These are phyloP conservation scores for Hyphopichia buzzinii DNA, from an alignment of 1,139 yeast species.

Conservation along the genomic window DNA sequence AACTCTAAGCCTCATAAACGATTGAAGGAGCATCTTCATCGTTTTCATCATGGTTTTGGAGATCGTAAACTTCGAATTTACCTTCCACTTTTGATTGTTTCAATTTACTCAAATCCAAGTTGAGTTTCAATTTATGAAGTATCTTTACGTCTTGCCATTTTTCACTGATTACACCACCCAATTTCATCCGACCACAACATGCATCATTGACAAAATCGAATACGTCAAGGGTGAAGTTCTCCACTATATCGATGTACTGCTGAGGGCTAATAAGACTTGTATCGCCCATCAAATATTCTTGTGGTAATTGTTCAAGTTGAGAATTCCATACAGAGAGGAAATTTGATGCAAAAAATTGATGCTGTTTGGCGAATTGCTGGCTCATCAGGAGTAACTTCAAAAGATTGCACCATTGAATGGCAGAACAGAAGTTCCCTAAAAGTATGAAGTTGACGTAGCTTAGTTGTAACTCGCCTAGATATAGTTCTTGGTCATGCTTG, in stretches of 20 bases:
- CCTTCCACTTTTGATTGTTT: constrained; percentile 10
- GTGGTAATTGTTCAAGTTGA: constrained; percentile 23
- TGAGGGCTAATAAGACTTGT: constrained; percentile 17
- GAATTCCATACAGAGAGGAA: constrained; percentile 14
- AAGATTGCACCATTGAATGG: constrained; percentile 28
- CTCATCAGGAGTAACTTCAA: constrained; percentile 24
- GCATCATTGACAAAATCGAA: constrained; percentile 9
- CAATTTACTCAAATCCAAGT: constrained; percentile 13
- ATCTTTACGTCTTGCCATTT: constrained; percentile 16
- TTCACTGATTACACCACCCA: constrained; percentile 17
- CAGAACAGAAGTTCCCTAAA: constrained; percentile 29
- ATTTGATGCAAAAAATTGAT: constrained; percentile 12
- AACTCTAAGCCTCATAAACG: too few relatives aligned
- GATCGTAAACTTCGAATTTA: constrained; percentile 22
- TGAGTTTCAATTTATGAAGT: constrained; percentile 13
- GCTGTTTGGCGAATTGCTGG: constrained; percentile 10
- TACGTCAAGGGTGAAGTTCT: constrained; percentile 18
- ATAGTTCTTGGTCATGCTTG: constrained; percentile 18
- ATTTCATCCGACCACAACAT: constrained; percentile 22
- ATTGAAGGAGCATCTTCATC: constrained; percentile 32
- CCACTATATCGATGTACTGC: constrained; percentile 16
- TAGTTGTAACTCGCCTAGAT: constrained; percentile 27
- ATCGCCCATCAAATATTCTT: constrained; percentile 18
- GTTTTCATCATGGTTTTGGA: constrained; percentile 18
- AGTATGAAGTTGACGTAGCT: constrained; percentile 24